phyloP scores from a whole-genome alignment of 2,329 filamentous ascomycete genomes.

The Fusarium sublunatum region DNA sequence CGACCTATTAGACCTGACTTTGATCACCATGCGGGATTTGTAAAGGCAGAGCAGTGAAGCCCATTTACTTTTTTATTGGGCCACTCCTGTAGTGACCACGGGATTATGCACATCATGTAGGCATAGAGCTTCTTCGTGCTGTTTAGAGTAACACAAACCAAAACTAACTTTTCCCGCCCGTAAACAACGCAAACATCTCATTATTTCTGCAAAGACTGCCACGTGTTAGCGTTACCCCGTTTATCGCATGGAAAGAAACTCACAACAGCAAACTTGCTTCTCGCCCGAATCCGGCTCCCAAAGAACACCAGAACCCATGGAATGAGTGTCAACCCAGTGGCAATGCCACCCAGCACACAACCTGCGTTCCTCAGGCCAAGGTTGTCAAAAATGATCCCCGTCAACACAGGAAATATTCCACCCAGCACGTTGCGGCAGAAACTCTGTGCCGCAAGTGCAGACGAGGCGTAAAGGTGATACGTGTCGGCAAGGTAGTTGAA shows the following conservation, averaged over 20 bases:
- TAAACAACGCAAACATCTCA: not conserved
- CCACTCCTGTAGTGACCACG: not conserved
- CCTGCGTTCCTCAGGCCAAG: conserved; percentile 78
- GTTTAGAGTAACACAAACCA: not conserved
- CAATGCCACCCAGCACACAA: conserved; percentile 80
- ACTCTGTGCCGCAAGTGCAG: conserved; percentile 85
- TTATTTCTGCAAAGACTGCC: conserved; percentile 40
- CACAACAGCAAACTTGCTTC: conserved; percentile 80
- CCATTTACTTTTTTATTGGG: conserved; percentile 5
- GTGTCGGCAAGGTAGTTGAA: conserved; percentile 95
- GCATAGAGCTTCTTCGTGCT: not conserved
- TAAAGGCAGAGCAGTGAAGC: not conserved
- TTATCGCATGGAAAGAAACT: conserved; percentile 37
- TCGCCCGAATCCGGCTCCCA: conserved; percentile 78
- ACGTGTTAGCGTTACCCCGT: conserved; percentile 1
- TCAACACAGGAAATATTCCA: conserved; percentile 83
- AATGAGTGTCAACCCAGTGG: conserved; percentile 75
- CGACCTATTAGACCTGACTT: conserved; percentile 7
- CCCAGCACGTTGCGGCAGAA: conserved; percentile 88
- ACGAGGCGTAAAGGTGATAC: conserved; percentile 86
- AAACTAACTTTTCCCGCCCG: not conserved
- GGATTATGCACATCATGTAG: conserved; percentile 2
- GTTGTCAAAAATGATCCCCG: conserved; percentile 75
- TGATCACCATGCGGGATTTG: not conserved
- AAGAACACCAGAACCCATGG: conserved; percentile 88